Percentiles rank a stretch among this genome's conserved stretches.
Conservation (phyloP, 768 basidiomycete species). For the Mycena albidolilacea region DNA sequence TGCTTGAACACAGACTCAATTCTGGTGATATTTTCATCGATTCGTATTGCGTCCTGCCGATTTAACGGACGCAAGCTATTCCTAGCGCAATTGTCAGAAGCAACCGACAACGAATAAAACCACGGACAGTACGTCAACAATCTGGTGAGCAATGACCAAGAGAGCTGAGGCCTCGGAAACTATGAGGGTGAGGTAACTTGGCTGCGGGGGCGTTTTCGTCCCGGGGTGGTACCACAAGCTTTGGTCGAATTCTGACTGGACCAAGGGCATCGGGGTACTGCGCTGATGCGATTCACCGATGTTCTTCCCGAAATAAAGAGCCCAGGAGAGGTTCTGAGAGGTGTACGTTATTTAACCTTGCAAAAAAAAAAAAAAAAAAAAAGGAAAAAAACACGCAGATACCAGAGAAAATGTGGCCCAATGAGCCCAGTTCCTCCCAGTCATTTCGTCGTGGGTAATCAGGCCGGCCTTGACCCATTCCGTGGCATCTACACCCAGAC, state of each 20-base stretch:
- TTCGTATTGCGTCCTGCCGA: conserved; percentile 9
- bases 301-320: conserved; percentile 60
- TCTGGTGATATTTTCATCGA: conserved; percentile 36
- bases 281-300: conserved; percentile 42
- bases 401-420: conserved; percentile 56
- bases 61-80: conserved; percentile 5
- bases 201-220: conserved; percentile 44
- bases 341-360: too few relatives aligned
- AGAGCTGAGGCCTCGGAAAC: conserved; percentile 51
- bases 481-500: conserved; percentile 55
- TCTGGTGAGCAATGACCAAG: conserved; percentile 49
- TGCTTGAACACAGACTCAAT: conserved; percentile 39
- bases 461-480: conserved; percentile 54
- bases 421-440: conserved; percentile 53
- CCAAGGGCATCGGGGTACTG: conserved; percentile 52
- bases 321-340: conserved; percentile 57
- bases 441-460: conserved; percentile 40
- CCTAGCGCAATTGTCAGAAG: not conserved
- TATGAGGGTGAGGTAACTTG: conserved; percentile 43
- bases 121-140: conserved; percentile 54
- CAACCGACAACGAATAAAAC: not conserved
- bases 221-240: conserved; percentile 50
- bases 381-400: not conserved
- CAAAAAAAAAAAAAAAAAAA: too few relatives aligned
- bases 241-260: conserved; percentile 51